Evolutionary conservation across 2,329 filamentous ascomycete species (phyloP), one percentile per base, ranked within the genome.

Genomic region (Aspergillus ochraceus): DNA sequence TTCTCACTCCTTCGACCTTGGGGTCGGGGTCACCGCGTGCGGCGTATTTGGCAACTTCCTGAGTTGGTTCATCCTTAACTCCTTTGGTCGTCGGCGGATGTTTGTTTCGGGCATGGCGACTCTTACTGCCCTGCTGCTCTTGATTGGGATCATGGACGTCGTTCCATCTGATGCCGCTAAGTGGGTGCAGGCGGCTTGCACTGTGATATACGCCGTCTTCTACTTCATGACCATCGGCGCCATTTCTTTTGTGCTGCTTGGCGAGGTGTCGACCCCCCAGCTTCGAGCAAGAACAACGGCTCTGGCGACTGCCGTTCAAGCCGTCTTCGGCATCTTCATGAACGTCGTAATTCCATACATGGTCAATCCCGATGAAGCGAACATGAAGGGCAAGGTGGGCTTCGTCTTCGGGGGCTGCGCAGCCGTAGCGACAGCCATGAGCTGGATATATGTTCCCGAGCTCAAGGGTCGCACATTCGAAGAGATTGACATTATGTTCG

Each of bases 261-360:
- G 79, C 4, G 81, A 82, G 65, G 81, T 69, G 12, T 61, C 59
- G 26, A 39, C 55, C 0, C 73, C 80, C 3, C 66, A 66, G 2
- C 68, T 81, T 2, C 72, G 78, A 0, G 79, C 79, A 59, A 79
- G 79, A 49, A 84, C 81, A n/a, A 81, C 70, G 57, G 70, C 71
- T 30, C 66, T 80, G 19, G 75, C 77, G 9, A 78, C 75, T 1
- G 73, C 74, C 2, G 73, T 73, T 0, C 76, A 80, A 61, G 68
- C 74, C 2, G 57, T 77, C 2, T 72, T 77, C 57, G 77, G 76
- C 2, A 74, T 79, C 19, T 69, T 74, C 14, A 76, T 77, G 71
- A 75, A 74, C 24, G 68, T 79, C 29, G 70, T 71, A 3, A 72
- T 78, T 45, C 77, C 76, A 2, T 77, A 78, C 60, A 72, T 74